Evolutionary conservation across 352 stramenopile genomes (phyloP).

Genomic region (Phytophthora boehmeriae): DNA sequence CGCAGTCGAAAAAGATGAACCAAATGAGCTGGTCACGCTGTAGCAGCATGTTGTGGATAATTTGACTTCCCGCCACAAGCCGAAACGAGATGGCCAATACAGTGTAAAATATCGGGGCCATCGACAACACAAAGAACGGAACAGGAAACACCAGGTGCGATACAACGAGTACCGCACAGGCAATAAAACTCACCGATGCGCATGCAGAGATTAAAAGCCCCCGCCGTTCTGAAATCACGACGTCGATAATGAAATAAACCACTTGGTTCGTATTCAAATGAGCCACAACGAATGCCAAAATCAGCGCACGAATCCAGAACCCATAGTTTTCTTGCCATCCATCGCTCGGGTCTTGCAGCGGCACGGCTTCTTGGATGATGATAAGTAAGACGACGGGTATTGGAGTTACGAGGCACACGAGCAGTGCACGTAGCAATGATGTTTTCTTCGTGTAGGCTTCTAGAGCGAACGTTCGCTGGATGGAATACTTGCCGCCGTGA

Average conservation of each 20-base stretch:
- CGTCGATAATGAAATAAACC: conserved; percentile 17
- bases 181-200: no score
- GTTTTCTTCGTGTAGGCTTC: conserved; percentile 15
- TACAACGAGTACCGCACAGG: no score
- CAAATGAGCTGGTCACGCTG: not conserved
- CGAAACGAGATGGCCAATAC: conserved; percentile 7
- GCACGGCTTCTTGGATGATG: conserved; percentile 17
- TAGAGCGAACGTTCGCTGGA: conserved; percentile 17
- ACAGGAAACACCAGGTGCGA: conserved; percentile 16
- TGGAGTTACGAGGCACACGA: conserved; percentile 19
- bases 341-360: conserved; percentile 16
- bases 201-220: no score
- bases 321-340: conserved; percentile 23
- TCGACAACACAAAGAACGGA: conserved; percentile 30
- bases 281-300: conserved; percentile 1
- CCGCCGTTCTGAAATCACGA: conserved; percentile 6
- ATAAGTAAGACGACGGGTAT: conserved; percentile 13
- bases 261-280: conserved; percentile 16
- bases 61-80: no score
- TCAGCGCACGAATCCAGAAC: conserved; percentile 20
- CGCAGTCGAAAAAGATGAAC: conserved; percentile 6
- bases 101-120: conserved; percentile 23
- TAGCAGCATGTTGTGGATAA: conserved; percentile 9
- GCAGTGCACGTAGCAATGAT: conserved; percentile 10
- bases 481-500: conserved; percentile 23